phyloP scores from a whole-genome alignment of 768 basidiomycete species.

The Pseudohyphozyma bogoriensis region DNA sequence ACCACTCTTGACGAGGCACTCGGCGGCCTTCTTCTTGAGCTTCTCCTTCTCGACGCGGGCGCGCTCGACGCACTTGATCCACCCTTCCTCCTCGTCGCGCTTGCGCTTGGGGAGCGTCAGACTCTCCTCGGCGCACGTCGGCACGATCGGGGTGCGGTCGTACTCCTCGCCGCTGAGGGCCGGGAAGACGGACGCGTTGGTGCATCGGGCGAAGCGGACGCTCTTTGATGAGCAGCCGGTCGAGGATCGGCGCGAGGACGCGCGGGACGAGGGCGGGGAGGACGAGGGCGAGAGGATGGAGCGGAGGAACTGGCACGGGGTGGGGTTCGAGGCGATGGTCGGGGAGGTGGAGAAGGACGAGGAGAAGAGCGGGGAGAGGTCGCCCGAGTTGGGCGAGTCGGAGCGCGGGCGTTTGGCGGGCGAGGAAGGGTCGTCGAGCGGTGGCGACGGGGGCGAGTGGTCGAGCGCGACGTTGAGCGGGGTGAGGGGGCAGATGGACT shows the following conservation, averaged over 20 bases:
- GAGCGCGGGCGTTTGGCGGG: conserved; percentile 24
- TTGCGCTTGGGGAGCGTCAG: conserved; percentile 26
- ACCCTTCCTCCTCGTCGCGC: conserved; percentile 18
- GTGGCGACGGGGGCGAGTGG: neutral
- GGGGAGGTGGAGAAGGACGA: neutral
- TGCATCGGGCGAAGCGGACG: conserved; percentile 30
- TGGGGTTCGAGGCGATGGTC: neutral
- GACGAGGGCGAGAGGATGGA: conserved; percentile 21
- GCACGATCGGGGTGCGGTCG: conserved; percentile 31
- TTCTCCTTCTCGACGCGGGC: conserved; percentile 56
- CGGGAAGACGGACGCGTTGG: conserved; percentile 26
- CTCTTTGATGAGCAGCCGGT: conserved; percentile 15
- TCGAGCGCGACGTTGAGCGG: too few species aligned
- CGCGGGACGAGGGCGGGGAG: conserved; percentile 14
- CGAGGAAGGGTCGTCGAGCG: conserved; percentile 2
- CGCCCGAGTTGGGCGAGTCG: conserved; percentile 18
- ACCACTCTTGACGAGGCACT: neutral
- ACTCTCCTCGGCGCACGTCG: conserved; percentile 18
- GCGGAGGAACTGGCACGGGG: neutral
- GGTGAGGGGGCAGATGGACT: neutral
- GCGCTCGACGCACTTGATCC: conserved; percentile 28
- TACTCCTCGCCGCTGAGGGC: conserved; percentile 29
- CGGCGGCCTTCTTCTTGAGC: conserved; percentile 82
- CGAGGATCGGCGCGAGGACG: conserved; percentile 30
- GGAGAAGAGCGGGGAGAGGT: neutral